Evolutionary conservation across 371 early-diverging fungal genomes (phyloP).

Genomic region (Haplosporangium sp.): DNA sequence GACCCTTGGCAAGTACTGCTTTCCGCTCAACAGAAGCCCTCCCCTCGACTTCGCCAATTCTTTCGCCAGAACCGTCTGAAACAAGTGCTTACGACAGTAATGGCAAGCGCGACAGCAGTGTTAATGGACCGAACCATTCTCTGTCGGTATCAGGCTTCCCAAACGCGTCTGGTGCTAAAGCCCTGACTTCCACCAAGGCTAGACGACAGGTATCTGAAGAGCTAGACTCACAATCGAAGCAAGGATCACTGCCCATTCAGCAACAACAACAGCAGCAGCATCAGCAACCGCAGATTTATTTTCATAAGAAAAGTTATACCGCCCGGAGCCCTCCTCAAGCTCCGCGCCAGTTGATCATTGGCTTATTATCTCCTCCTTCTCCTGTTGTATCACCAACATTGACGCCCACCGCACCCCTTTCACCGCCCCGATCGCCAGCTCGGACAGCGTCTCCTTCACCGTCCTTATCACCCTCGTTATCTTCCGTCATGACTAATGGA

Average conservation of each 20-base stretch:
- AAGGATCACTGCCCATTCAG: background rate
- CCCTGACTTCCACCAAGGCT: background rate
- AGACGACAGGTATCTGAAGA: background rate
- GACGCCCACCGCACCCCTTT: background rate
- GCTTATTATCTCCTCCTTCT: background rate
- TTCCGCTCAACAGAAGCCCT: too few species aligned
- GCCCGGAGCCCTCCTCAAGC: background rate
- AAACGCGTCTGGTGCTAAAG: background rate
- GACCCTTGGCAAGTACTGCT: too few species aligned
- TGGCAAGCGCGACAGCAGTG: background rate
- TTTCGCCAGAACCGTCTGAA: too few species aligned
- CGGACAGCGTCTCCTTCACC: background rate
- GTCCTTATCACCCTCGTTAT: background rate
- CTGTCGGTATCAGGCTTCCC: background rate
- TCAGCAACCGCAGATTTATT: background rate
- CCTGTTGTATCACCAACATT: background rate
- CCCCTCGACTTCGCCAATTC: too few species aligned
- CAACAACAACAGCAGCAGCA: background rate
- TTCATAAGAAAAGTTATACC: too few species aligned
- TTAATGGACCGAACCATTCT: background rate
- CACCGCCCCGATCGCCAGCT: background rate
- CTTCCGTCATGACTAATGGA: background rate
- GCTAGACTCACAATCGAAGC: background rate
- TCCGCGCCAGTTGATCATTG: background rate
- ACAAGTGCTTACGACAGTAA: too few species aligned